Base-by-base conservation (phyloP, 306 rosid species). In the Hippophae rhamnoides region DNA sequence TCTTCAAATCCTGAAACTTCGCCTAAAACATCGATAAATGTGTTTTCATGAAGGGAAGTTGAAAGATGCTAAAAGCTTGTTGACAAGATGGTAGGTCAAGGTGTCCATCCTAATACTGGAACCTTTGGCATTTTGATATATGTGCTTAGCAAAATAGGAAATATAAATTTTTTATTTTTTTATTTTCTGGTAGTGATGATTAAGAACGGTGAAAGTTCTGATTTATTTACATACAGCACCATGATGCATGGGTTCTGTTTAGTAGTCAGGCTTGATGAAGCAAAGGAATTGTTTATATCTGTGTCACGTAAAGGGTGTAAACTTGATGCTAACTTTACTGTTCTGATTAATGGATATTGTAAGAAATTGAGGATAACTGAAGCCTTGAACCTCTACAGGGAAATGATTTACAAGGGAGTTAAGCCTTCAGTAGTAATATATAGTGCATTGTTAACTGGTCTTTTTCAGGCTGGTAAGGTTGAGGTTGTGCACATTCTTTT, bases 11-110 rank as follows among this genome's bases (percentile, higher is more conserved):
- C 66, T 52, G 25, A 31, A 44, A 52, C 52, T 61, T 12, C 41
- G 9, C 56, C 64, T 11, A 9, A 58, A 66, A 31, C 38, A 2
- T 13, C 14, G 10, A 46, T n/a, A 13, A 31, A 31, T 3, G 38
- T 10, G 13, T 9, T 47, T 13, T 46, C 49, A 7, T 47, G 63
- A 55, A 6, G 82, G 73, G 53, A 74, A 73, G 27, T 75, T 66
- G 77, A 63, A 70, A 62, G 76, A 59, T 63, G 80, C 78, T 2
- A 72, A 66, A 60, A 43, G 47, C 47, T 11, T 72, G 75, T 65
- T 73, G 5, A 51, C 65, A 78, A 82, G 72, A 79, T 82, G 84
- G 68, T 73, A 10, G 74, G 75, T 62, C 75, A 47, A 13, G 84
- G 79, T 11, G 65, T 82, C 60, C 69, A 3, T 51, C 84, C 84